Conservation (phyloP, 2,329 filamentous ascomycete species). For the Clarireedia homoeocarpa region DNA sequence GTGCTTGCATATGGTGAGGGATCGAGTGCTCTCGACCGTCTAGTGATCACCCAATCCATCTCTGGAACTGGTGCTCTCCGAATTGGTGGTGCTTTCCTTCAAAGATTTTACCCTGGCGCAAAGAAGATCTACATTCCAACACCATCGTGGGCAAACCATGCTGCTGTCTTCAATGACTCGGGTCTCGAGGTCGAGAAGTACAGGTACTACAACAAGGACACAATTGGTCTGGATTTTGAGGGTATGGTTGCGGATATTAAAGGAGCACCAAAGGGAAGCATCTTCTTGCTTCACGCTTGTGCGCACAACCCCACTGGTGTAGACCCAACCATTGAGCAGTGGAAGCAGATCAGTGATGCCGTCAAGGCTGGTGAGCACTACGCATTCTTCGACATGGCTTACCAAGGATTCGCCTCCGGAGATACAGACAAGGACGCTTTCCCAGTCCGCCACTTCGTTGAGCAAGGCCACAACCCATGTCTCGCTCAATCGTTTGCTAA, state of each 20-base stretch:
- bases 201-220: constrained; percentile 98
- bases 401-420: constrained; percentile 94
- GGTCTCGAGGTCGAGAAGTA: constrained; percentile 90
- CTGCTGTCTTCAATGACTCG: constrained; percentile 88
- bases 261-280: constrained; percentile 74
- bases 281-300: constrained; percentile 92
- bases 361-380: constrained; percentile 84
- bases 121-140: constrained; percentile 97
- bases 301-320: constrained; percentile 97
- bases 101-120: constrained; percentile 80
- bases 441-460: constrained; percentile 85
- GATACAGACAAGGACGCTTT: constrained; percentile 90
- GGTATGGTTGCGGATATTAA: constrained; percentile 89
- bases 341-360: constrained; percentile 79
- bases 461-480: constrained; percentile 81
- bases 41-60: constrained; percentile 95
- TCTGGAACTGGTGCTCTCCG: constrained; percentile 94
- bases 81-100: constrained; percentile 88
- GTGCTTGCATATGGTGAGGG: constrained; percentile 82
- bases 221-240: constrained; percentile 95
- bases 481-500: constrained; percentile 95
- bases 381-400: constrained; percentile 99
- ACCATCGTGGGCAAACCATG: constrained; percentile 98
- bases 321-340: constrained; percentile 86
- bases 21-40: constrained; percentile 66